Evolutionary conservation across 371 early-diverging fungal species (phyloP).

Genomic region (Batrachochytrium dendrobatidis): DNA sequence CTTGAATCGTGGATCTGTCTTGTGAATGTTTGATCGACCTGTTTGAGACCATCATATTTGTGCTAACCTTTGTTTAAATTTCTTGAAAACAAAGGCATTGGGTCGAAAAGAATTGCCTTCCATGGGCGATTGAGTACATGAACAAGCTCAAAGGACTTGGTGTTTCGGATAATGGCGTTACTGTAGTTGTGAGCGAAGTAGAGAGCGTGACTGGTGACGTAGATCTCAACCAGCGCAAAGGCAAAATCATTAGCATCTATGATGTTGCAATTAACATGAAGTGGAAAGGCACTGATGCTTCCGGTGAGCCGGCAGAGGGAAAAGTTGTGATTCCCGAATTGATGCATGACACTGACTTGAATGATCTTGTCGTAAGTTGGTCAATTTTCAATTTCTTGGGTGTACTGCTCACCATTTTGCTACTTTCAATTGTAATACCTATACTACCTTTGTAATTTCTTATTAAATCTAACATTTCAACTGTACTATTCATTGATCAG

Average conservation of each 20-base stretch:
- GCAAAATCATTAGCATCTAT: constrained; percentile 79
- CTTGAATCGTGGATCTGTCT: too few relatives aligned
- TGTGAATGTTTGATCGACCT: too few relatives aligned
- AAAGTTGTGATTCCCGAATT: constrained; percentile 82
- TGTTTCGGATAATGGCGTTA: constrained; percentile 43
- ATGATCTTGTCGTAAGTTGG: constrained; percentile 71
- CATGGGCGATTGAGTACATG: constrained; percentile 79
- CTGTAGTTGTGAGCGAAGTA: constrained; percentile 50
- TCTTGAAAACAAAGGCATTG: constrained; percentile 51
- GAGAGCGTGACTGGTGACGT: constrained; percentile 70
- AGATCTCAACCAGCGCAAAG: constrained; percentile 87
- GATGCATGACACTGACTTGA: constrained; percentile 76
- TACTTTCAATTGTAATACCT: too few relatives aligned
- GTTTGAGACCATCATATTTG: too few relatives aligned
- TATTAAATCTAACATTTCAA: too few relatives aligned
- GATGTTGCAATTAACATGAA: constrained; percentile 67
- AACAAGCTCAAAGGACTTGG: constrained; percentile 42
- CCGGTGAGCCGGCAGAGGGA: constrained; percentile 65
- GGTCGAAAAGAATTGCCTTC: constrained; percentile 86
- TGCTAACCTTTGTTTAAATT: too few relatives aligned
- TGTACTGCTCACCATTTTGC: neutral
- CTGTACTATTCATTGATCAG: constrained; percentile 26
- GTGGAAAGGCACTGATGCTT: constrained; percentile 44
- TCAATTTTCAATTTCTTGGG: neutral
- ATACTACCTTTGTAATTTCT: too few relatives aligned